phyloP scores from a whole-genome alignment of 1,139 yeast species.

The Blastobotrys aristatus region DNA sequence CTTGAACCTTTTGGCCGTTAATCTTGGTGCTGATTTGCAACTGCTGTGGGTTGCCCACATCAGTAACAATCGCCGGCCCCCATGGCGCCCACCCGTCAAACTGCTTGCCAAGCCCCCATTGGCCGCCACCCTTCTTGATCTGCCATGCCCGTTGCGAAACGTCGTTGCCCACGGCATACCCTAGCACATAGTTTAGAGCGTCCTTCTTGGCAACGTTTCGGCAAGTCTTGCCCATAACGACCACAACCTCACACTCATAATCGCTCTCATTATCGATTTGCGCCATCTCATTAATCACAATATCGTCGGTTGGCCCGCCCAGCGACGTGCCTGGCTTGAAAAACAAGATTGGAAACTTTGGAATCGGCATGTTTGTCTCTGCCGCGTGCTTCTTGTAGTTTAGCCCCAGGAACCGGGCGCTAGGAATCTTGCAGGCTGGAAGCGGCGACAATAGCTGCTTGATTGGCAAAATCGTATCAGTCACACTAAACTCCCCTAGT shows the following conservation, averaged over 20 bases:
- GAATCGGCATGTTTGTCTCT: constrained; percentile 30
- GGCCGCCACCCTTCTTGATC: constrained; percentile 43
- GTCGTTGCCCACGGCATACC: constrained; percentile 52
- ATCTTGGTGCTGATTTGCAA: constrained; percentile 38
- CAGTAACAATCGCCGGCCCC: constrained; percentile 48
- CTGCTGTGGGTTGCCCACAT: constrained; percentile 33
- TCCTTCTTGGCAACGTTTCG: constrained; percentile 40
- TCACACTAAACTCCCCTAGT: constrained; percentile 37
- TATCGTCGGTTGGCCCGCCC: constrained; percentile 39
- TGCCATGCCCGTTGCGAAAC: constrained; percentile 54
- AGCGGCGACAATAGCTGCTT: constrained; percentile 40
- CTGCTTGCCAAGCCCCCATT: constrained; percentile 49
- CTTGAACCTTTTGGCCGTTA: constrained; percentile 45
- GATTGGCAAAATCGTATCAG: constrained; percentile 36
- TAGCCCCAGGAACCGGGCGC: constrained; percentile 38
- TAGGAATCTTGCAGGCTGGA: constrained; percentile 34
- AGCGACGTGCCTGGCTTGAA: constrained; percentile 43
- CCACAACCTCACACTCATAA: constrained; percentile 51
- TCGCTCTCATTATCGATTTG: constrained; percentile 41
- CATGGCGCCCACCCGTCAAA: constrained; percentile 53
- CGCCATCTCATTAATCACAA: constrained; percentile 43
- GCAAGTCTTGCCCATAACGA: constrained; percentile 49
- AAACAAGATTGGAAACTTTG: constrained; percentile 47
- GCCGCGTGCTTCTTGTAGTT: constrained; percentile 33
- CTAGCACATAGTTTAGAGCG: constrained; percentile 46